Base-by-base conservation (phyloP, 1,284 basidiomycete genomes). In the Ceratobasidium theobromae region DNA sequence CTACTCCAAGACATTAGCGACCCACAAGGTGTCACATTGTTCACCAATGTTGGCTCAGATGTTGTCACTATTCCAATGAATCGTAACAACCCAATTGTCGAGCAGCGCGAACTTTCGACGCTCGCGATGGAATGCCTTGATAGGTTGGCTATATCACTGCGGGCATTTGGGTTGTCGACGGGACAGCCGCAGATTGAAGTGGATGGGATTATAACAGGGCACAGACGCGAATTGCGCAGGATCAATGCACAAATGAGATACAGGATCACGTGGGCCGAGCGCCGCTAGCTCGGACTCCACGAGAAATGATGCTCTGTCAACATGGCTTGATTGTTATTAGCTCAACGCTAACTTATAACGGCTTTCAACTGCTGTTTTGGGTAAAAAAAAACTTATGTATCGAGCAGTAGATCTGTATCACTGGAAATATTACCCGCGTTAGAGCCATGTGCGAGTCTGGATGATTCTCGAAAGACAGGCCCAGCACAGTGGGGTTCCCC, bases 311-410 rank as follows among this genome's bases (percentile, higher is more conserved):
- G 35, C 8, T 8, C 6, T 38, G 35, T 8, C 35, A 38, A 6
- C 35, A 21, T 14, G 45, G 1, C 28, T 35, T 38, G 32, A 25
- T 35, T 4, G 21, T 11, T 33, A 53, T 53, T 40, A 28, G 12
- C 51, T 65, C 51, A 23, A 65, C 62, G 62, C 62, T 53, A 65
- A 65, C 18, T 65, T 65, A 65, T 65, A 53, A 51, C 54, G 30
- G 62, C 62, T 65, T 65, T 65, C 51, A 53, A 45, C 51, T 62
- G 58, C 58, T 54, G 51, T 65, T 53, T 46, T 16, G 12, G n/a
- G 35, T 16, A 21, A 51, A 16, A n/a, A n/a, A n/a, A n/a, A n/a
- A n/a, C n/a, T n/a, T 49, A 46, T 65, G 38, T 65, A 65, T 65
- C 43, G 27, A n/a, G 40, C 51, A 45, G 52, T 53, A 25, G 57